Conservation (phyloP, 768 basidiomycete genomes). For the Rhodotorula taiwanensis region DNA sequence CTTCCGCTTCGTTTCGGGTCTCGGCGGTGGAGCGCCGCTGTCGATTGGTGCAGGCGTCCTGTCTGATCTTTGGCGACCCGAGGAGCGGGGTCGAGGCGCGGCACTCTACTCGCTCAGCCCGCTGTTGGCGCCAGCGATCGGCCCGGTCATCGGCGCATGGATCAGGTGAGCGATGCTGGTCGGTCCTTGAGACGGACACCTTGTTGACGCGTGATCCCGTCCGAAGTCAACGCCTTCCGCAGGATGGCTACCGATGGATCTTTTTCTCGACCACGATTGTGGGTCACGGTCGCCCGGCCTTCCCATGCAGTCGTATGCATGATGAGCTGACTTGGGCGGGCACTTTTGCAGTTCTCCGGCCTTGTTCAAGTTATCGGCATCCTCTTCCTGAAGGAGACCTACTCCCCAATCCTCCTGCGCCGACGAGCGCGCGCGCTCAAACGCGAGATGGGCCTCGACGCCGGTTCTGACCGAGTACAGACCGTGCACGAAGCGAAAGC, state of each 20-base stretch:
- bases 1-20: conserved; percentile 62
- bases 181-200: too few relatives aligned
- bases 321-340: too few relatives aligned
- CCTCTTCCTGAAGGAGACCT: conserved; percentile 45
- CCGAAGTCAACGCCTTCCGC: conserved; percentile 50
- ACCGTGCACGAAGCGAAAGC: conserved; percentile 41
- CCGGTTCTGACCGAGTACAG: conserved; percentile 23
- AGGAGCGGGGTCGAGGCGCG: conserved; percentile 40
- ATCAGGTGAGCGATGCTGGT: conserved; percentile 44
- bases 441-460: conserved; percentile 39
- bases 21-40: conserved; percentile 67
- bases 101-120: conserved; percentile 33
- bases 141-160: conserved; percentile 30
- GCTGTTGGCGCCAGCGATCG: conserved; percentile 24
- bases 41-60: conserved; percentile 59
- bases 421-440: conserved; percentile 41
- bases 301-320: too few relatives aligned
- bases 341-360: conserved; percentile 8
- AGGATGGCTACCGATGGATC: conserved; percentile 22
- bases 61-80: conserved; percentile 39
- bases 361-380: conserved; percentile 36
- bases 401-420: conserved; percentile 43
- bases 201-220: background rate
- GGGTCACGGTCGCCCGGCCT: conserved; percentile 47
- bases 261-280: conserved; percentile 12